Conservation (phyloP, 768 basidiomycete species). For the Macrocybe gigantea region DNA sequence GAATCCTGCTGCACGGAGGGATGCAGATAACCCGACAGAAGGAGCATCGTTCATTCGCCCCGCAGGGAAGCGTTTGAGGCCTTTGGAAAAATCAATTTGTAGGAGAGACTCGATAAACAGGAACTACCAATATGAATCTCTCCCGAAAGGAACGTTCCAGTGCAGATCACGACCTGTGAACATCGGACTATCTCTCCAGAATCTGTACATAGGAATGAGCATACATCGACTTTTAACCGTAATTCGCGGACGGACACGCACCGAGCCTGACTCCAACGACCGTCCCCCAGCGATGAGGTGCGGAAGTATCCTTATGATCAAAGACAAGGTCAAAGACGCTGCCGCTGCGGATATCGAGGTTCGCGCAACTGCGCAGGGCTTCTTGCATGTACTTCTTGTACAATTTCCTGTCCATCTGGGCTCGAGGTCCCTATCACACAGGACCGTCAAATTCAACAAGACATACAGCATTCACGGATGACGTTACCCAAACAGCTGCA, state of each 20-base stretch:
- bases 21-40: constrained; percentile 69
- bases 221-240: neutral
- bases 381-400: constrained; percentile 84
- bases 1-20: constrained; percentile 72
- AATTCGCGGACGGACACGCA: constrained; percentile 17
- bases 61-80: constrained; percentile 70
- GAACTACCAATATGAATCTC: constrained; percentile 80
- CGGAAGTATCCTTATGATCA: constrained; percentile 33
- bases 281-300: constrained; percentile 38
- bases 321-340: constrained; percentile 79
- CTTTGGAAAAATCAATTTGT: constrained; percentile 22
- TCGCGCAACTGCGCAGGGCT: constrained; percentile 56
- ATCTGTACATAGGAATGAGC: constrained; percentile 33
- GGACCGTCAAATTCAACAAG: neutral
- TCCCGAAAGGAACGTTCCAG: constrained; percentile 87
- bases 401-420: constrained; percentile 80
- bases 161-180: constrained; percentile 81
- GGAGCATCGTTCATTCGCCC: constrained; percentile 72
- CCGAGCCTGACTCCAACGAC: constrained; percentile 67
- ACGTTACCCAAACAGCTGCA: constrained; percentile 79
- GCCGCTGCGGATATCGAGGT: constrained; percentile 63
- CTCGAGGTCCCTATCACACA: constrained; percentile 68
- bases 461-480: neutral
- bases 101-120: neutral
- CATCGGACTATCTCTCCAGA: constrained; percentile 71